Conservation (phyloP, 495 filamentous ascomycete species). For the Cryomyces minteri region DNA sequence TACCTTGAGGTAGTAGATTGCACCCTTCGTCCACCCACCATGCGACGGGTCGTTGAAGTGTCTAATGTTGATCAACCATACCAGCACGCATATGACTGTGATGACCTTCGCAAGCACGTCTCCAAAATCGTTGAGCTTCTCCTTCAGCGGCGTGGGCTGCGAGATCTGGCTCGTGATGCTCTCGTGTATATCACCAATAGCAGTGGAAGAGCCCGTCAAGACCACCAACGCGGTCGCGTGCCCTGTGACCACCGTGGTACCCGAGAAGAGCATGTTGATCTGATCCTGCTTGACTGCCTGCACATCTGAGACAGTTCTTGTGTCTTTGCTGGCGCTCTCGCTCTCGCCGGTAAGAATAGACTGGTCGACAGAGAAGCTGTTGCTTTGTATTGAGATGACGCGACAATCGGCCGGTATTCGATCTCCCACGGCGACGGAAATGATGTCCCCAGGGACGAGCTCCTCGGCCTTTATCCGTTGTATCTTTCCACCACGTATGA, state of each 20-base stretch:
- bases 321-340: conserved; percentile 87
- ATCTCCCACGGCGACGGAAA: conserved; percentile 79
- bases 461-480: conserved; percentile 80
- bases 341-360: conserved; percentile 97
- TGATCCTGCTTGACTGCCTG: conserved; percentile 96
- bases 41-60: conserved; percentile 92
- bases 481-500: conserved; percentile 59
- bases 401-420: conserved; percentile 95
- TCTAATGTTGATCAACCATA: conserved; percentile 96
- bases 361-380: conserved; percentile 91
- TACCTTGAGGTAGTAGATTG: conserved; percentile 92
- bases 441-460: conserved; percentile 86
- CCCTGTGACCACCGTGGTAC: conserved; percentile 90
- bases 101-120: conserved; percentile 96
- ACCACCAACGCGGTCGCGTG: conserved; percentile 87
- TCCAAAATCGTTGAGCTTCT: conserved; percentile 97
- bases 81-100: conserved; percentile 83
- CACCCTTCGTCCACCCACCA: conserved; percentile 90
- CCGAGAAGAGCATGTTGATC: conserved; percentile 94
- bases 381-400: conserved; percentile 80
- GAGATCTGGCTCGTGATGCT: conserved; percentile 97
- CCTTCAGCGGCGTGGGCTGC: conserved; percentile 89
- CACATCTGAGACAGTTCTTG: conserved; percentile 44
- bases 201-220: conserved; percentile 75
- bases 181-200: conserved; percentile 97